phyloP scores from a whole-genome alignment of 2,329 filamentous ascomycete species.

The Aspergillus aculeatinus region DNA sequence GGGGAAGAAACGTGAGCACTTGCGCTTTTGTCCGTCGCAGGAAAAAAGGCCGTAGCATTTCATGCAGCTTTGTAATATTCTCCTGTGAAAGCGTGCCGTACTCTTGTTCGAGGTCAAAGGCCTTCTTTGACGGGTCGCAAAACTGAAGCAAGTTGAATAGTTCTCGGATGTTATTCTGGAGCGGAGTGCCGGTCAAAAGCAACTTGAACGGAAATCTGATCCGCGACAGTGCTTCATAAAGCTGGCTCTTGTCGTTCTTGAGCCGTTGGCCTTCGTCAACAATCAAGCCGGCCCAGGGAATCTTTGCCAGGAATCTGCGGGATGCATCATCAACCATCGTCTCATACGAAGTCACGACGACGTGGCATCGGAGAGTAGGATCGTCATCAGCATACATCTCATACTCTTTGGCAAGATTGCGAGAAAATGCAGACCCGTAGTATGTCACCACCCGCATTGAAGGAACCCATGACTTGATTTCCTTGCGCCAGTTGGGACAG shows the following conservation, averaged over 20 bases:
- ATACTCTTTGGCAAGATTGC: slow-evolving; percentile 74
- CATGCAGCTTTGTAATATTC: slow-evolving; percentile 77
- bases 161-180: slow-evolving; percentile 83
- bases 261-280: slow-evolving; percentile 94
- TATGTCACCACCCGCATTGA: slow-evolving; percentile 86
- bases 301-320: slow-evolving; percentile 62
- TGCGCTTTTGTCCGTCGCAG: slow-evolving; percentile 81
- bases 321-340: slow-evolving; percentile 73
- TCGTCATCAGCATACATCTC: slow-evolving; percentile 72
- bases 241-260: slow-evolving; percentile 83
- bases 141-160: slow-evolving; percentile 97
- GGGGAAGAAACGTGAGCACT: slow-evolving; percentile 85
- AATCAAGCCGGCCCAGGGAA: slow-evolving; percentile 83
- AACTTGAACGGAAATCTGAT: slow-evolving; percentile 81
- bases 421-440: slow-evolving; percentile 73
- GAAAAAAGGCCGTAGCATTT: slow-evolving; percentile 73
- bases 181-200: slow-evolving; percentile 80
- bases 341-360: slow-evolving; percentile 95
- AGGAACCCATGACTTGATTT: slow-evolving; percentile 92
- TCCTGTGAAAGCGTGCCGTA: slow-evolving; percentile 79
- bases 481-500: slow-evolving; percentile 94
- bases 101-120: slow-evolving; percentile 69
- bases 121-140: slow-evolving; percentile 70
- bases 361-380: slow-evolving; percentile 75
- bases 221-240: slow-evolving; percentile 72